Base-by-base conservation (phyloP, 805 yeast genomes). In the Priceomyces melissophilus region DNA sequence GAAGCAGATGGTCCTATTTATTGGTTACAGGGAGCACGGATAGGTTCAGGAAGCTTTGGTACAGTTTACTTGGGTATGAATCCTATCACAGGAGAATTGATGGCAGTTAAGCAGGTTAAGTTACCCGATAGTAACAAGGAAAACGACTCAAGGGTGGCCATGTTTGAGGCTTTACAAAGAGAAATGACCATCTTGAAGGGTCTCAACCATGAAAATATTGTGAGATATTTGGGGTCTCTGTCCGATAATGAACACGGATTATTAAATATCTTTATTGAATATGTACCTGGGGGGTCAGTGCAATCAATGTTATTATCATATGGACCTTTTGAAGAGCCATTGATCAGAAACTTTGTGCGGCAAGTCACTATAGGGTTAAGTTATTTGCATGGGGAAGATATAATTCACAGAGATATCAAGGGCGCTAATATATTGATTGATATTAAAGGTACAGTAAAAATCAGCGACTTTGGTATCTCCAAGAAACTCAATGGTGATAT, bases 71-170 rank as follows among this genome's bases (percentile, higher is more conserved):
- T 93, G 29, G 99, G 97, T 0, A 81, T 93, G 81, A 87, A 90
- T 57, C 85, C 96, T 1, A 63, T 83, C 27, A 89, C 96, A 0
- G 99, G 99, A 32, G 98, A 89, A 57, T 70, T 93, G 38, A 87
- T 91, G 96, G 99, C 98, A 1, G 96, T 93, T 13, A 93, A 93
- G 57, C 96, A 90, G 59, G 96, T 93, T 1, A 84, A 83, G 35
- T 58, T 90, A 12, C 82, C 85, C 1, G 61, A 66, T 28, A 67
- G 69, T 27, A 51, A 45, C 53, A 61, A 44, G 42, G 47, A 68
- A 35, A 44, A 54, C 27, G 42, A 40, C 32, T 65, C 61, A 33
- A 65, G 62, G 37, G 54, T 54, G 27, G 60, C 73, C 4, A 82
- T 89, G 84, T 77, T 86, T 11, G 88, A 84, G 47, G 95, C 96